These are phyloP conservation scores for Eimeria mitis DNA, from an alignment of 169 alveolate species.

Conservation along the genomic window DNA sequence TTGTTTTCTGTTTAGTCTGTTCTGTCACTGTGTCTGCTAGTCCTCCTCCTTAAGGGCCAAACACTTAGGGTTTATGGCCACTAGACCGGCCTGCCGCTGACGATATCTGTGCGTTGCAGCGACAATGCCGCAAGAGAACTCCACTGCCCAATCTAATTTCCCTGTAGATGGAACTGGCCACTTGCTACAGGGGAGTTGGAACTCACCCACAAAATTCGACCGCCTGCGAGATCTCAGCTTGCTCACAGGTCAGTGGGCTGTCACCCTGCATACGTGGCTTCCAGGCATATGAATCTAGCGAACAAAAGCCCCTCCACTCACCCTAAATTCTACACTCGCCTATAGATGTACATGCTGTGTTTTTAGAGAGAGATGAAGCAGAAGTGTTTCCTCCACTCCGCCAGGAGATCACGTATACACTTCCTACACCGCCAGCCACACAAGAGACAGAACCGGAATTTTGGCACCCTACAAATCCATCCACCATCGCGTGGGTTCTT, in stretches of 20 bases:
- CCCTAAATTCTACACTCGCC: too few relatives aligned
- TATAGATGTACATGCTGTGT: not conserved
- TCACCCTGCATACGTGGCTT: not conserved
- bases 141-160: not conserved
- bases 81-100: not conserved
- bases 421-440: slow-evolving; percentile 33
- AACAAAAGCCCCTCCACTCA: too few relatives aligned
- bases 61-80: not conserved
- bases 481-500: slow-evolving; percentile 49
- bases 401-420: slow-evolving; percentile 53
- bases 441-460: slow-evolving; percentile 69
- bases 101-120: slow-evolving; percentile 28
- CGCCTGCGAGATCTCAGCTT: slow-evolving; percentile 43
- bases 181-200: not conserved
- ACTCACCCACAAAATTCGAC: slow-evolving; percentile 28
- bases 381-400: slow-evolving; percentile 45
- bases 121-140: slow-evolving; percentile 34
- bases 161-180: not conserved
- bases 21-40: not conserved
- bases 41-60: not conserved
- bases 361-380: slow-evolving; percentile 36
- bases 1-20: not conserved
- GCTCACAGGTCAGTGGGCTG: slow-evolving; percentile 34
- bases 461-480: slow-evolving; percentile 59
- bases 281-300: not conserved